phyloP scores from a whole-genome alignment of 345 rosid genomes.

The Adansonia digitata region DNA sequence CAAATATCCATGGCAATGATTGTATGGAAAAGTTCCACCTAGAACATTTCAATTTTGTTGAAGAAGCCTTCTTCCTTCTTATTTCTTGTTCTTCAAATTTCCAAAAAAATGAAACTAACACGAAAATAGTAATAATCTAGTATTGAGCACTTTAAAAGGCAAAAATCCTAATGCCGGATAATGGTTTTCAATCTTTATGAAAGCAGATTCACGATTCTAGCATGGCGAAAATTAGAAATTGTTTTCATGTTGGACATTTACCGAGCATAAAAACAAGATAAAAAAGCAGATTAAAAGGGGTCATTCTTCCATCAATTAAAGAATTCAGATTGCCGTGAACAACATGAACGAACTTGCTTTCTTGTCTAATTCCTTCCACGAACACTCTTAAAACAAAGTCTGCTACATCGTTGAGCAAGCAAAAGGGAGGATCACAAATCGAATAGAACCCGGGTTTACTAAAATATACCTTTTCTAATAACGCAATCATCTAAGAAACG shows the following conservation, averaged over 20 bases:
- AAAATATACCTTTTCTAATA: constrained; percentile 4
- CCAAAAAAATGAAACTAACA: too few relatives aligned
- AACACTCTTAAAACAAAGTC: too few relatives aligned
- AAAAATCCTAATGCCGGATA: neutral
- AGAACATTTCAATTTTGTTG: neutral
- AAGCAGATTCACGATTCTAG: too few relatives aligned
- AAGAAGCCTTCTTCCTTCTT: neutral
- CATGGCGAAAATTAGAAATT: too few relatives aligned
- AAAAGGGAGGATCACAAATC: neutral
- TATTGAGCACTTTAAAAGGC: too few relatives aligned
- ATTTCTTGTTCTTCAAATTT: neutral
- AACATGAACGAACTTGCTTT: too few relatives aligned
- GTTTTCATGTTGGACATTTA: too few relatives aligned
- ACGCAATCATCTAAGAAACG: neutral
- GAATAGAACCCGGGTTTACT: neutral
- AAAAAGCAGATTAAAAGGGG: neutral
- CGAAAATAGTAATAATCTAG: too few relatives aligned
- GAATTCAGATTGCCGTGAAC: neutral
- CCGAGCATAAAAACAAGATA: too few relatives aligned
- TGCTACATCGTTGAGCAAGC: neutral
- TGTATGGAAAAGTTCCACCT: too few relatives aligned
- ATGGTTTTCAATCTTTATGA: too few relatives aligned
- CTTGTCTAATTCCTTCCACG: neutral
- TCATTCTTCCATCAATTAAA: neutral
- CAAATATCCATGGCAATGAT: too few relatives aligned